Conservation (phyloP, 2,329 filamentous ascomycete genomes). For the Sclerotinia spermophila region DNA sequence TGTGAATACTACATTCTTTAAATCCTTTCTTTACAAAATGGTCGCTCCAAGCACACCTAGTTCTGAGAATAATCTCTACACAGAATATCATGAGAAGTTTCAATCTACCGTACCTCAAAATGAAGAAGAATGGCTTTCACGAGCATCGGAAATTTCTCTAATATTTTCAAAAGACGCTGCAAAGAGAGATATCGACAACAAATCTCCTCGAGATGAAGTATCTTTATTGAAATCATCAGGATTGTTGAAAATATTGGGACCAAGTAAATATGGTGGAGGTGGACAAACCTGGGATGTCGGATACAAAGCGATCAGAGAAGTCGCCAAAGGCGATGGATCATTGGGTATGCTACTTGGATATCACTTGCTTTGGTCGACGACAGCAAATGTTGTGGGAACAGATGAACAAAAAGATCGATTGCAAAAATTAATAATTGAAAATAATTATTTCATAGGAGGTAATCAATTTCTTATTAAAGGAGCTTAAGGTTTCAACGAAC, state of each 20-base stretch:
- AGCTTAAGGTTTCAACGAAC: not conserved
- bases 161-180: slow-evolving; percentile 16
- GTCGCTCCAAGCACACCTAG: not conserved
- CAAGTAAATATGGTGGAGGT: slow-evolving; percentile 49
- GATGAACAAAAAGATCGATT: slow-evolving; percentile 55
- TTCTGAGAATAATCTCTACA: not conserved
- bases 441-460: slow-evolving; percentile 64
- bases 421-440: slow-evolving; percentile 55
- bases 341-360: slow-evolving; percentile 65
- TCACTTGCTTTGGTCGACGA: slow-evolving; percentile 61
- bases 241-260: slow-evolving; percentile 48
- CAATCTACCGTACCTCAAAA: slow-evolving; percentile 3
- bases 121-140: slow-evolving; percentile 12
- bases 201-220: slow-evolving; percentile 49
- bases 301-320: slow-evolving; percentile 57
- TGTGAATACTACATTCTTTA: not conserved
- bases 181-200: slow-evolving; percentile 47
- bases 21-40: not conserved
- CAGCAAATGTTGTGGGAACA: slow-evolving; percentile 57
- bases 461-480: slow-evolving; percentile 11
- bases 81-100: not conserved
- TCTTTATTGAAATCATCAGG: slow-evolving; percentile 50
- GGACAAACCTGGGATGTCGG: slow-evolving; percentile 52
- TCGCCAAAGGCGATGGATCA: slow-evolving; percentile 62
- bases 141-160: not conserved